Conservation (phyloP, 768 basidiomycete species). For the Lactarius tabidus region DNA sequence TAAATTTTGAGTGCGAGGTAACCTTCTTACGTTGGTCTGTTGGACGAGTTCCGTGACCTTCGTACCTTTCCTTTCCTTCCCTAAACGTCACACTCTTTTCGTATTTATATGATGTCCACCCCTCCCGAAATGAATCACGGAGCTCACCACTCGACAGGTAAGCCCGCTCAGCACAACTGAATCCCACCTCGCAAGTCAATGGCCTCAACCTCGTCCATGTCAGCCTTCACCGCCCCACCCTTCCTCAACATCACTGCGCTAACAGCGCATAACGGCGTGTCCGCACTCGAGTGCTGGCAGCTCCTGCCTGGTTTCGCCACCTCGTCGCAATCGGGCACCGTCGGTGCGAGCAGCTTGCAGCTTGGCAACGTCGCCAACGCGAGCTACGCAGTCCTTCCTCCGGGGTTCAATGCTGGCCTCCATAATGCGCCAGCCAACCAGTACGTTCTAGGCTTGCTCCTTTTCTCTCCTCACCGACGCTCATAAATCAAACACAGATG, state of each 20-base stretch:
- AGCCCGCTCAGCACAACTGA: background rate
- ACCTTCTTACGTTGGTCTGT: background rate
- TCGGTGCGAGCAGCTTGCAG: slow-evolving; percentile 28
- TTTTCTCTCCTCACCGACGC: background rate
- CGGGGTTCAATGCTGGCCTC: slow-evolving; percentile 49
- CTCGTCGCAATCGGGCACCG: slow-evolving; percentile 29
- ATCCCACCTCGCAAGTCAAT: background rate
- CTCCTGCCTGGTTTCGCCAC: slow-evolving; percentile 27
- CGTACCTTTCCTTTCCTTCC: background rate
- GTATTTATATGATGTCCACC: background rate
- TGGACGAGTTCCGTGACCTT: background rate
- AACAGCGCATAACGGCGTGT: slow-evolving; percentile 12
- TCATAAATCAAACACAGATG: slow-evolving; percentile 16
- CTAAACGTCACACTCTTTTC: background rate
- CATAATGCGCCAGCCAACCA: slow-evolving; percentile 48
- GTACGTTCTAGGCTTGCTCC: slow-evolving; percentile 21
- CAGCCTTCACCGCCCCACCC: slow-evolving; percentile 6
- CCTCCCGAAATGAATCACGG: background rate
- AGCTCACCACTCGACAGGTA: background rate
- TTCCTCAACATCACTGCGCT: slow-evolving; percentile 22
- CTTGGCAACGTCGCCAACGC: slow-evolving; percentile 29
- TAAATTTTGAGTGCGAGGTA: background rate
- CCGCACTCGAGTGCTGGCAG: slow-evolving; percentile 31
- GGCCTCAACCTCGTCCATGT: background rate
- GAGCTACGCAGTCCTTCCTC: slow-evolving; percentile 34